These are phyloP conservation scores for Fusarium neocosmosporiellum DNA, from an alignment of 2,329 filamentous ascomycete species.

Conservation along the genomic window DNA sequence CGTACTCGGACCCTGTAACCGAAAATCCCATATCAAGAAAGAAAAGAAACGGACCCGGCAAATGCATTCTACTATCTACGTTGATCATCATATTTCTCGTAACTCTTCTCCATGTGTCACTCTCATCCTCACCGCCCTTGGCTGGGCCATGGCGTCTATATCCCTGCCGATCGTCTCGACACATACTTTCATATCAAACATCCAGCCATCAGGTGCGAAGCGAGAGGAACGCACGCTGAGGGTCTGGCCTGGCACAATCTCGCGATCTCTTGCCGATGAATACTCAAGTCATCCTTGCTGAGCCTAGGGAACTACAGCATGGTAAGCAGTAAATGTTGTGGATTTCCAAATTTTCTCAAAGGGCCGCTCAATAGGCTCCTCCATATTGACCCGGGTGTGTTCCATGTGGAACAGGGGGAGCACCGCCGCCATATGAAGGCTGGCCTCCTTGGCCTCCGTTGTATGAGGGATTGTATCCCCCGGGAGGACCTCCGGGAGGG, in stretches of 20 bases:
- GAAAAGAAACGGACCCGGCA: constrained; percentile 20
- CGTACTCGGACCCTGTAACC: constrained; percentile 21
- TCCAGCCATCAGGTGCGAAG: constrained; percentile 15
- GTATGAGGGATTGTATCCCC: constrained; percentile 47
- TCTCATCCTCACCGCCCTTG: constrained; percentile 29
- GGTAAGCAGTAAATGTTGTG: constrained; percentile 7
- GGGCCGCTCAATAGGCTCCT: constrained; percentile 36
- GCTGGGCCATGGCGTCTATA: constrained; percentile 26
- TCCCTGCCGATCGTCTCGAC: constrained; percentile 18
- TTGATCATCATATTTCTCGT: constrained; percentile 36
- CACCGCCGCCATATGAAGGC: constrained; percentile 44
- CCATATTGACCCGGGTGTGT: constrained; percentile 47
- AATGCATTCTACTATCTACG: constrained; percentile 48
- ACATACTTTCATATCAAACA: constrained; percentile 22
- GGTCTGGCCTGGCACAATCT: constrained; percentile 20
- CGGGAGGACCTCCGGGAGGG: constrained; percentile 30
- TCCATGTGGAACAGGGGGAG: constrained; percentile 46
- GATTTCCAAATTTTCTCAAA: not conserved
- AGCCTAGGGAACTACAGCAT: not conserved
- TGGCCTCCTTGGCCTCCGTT: constrained; percentile 42
- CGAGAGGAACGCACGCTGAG: constrained; percentile 25
- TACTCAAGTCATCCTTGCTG: constrained; percentile 3
- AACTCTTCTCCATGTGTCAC: constrained; percentile 31
- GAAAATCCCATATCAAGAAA: constrained; percentile 20
- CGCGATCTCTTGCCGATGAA: constrained; percentile 21